Conservation (phyloP, 2,329 filamentous ascomycete genomes). For the Botrytis porri region DNA sequence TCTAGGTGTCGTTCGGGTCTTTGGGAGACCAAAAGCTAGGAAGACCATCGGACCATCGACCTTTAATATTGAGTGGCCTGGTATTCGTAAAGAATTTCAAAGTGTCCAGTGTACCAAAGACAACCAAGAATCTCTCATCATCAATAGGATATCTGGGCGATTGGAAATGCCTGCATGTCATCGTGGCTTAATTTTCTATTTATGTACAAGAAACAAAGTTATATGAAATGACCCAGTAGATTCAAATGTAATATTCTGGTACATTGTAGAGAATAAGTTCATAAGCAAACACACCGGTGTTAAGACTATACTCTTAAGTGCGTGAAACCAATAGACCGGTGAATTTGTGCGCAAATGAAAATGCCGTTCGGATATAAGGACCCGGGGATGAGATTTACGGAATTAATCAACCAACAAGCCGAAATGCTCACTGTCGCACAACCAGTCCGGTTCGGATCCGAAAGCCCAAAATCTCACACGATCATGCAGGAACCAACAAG, state of each 20-base stretch:
- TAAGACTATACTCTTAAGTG: neutral
- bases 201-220: neutral
- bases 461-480: neutral
- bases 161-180: neutral
- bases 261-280: neutral
- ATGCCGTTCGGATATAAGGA: constrained; percentile 1
- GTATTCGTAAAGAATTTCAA: too few species aligned
- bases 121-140: neutral
- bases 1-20: too few species aligned
- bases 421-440: constrained; percentile 4
- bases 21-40: too few species aligned
- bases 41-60: too few species aligned
- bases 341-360: neutral
- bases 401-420: neutral
- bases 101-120: too few species aligned
- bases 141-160: neutral
- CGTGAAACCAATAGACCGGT: neutral
- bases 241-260: neutral
- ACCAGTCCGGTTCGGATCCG: constrained; percentile 13
- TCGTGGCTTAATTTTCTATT: neutral
- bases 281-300: neutral
- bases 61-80: too few species aligned
- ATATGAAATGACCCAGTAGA: neutral
- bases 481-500: neutral
- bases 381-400: neutral